Evolutionary conservation across 2,329 filamentous ascomycete species (phyloP).

Genomic region (Chaetomiaceae sp.): DNA sequence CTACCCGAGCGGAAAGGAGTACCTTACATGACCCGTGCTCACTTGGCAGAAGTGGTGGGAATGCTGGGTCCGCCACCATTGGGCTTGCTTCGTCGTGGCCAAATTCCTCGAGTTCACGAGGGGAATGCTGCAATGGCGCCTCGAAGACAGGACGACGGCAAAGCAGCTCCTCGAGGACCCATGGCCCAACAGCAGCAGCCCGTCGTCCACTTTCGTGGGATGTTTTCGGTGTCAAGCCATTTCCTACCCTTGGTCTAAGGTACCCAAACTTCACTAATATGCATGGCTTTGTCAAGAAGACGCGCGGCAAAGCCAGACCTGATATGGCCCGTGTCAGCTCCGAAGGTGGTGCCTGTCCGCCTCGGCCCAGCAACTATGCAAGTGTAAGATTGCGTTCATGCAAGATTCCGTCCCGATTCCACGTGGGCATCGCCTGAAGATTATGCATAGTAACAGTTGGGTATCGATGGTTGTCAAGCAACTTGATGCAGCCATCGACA

Average conservation of each 20-base stretch:
- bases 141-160: not conserved
- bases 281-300: no score
- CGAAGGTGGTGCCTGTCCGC: no score
- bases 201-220: no score
- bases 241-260: no score
- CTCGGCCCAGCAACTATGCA: no score
- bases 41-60: conserved; percentile 43
- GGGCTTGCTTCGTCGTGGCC: conserved; percentile 25
- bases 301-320: no score
- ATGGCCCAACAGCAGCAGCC: not conserved
- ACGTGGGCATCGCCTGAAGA: not conserved
- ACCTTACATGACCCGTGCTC: conserved; percentile 39
- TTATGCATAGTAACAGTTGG: no score
- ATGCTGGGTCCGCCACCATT: conserved; percentile 42
- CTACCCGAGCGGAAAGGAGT: conserved; percentile 37
- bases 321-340: no score
- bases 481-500: no score
- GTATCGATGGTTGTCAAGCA: no score
- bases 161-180: not conserved
- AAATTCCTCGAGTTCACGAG: conserved; percentile 12
- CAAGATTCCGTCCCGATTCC: not conserved
- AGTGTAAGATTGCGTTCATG: not conserved
- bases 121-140: conserved; percentile 10
- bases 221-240: no score
- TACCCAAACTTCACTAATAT: no score